These are phyloP conservation scores for Backusella psychrophila DNA, from an alignment of 192 early-diverging fungal genomes.

Conservation along the genomic window DNA sequence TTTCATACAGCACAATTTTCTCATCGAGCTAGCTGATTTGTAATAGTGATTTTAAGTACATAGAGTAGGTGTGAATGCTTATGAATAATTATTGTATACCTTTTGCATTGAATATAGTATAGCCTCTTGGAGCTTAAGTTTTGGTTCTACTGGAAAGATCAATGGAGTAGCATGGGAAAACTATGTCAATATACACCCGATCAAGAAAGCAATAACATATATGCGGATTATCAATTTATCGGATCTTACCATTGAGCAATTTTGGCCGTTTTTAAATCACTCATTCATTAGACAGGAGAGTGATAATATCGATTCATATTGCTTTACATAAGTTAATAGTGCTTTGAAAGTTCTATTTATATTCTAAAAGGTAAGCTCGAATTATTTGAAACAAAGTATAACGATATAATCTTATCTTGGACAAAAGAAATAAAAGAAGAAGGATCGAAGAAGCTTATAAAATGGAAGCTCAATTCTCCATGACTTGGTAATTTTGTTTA, in stretches of 20 bases:
- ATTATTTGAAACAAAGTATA: not conserved
- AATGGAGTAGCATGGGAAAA: no score
- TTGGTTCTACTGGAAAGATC: not conserved
- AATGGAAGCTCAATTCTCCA: not conserved
- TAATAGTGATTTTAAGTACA: not conserved
- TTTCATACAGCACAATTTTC: not conserved
- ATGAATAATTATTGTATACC: not conserved
- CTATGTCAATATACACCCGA: not conserved
- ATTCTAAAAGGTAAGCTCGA: not conserved
- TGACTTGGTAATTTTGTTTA: not conserved
- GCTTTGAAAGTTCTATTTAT: not conserved
- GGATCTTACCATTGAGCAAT: not conserved
- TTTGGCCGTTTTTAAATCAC: not conserved
- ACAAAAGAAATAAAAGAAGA: not conserved
- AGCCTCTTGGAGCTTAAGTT: not conserved
- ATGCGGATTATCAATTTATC: not conserved
- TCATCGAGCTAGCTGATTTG: not conserved
- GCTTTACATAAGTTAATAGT: not conserved
- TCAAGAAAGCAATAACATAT: not conserved
- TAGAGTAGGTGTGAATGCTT: not conserved
- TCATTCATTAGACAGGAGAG: not conserved
- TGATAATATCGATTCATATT: not conserved
- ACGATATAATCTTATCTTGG: not conserved
- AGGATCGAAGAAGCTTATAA: not conserved
- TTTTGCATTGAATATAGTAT: not conserved